Evolutionary conservation across 139 green algal species (phyloP).

Genomic region (Chlamydomonas asymmetrica): DNA sequence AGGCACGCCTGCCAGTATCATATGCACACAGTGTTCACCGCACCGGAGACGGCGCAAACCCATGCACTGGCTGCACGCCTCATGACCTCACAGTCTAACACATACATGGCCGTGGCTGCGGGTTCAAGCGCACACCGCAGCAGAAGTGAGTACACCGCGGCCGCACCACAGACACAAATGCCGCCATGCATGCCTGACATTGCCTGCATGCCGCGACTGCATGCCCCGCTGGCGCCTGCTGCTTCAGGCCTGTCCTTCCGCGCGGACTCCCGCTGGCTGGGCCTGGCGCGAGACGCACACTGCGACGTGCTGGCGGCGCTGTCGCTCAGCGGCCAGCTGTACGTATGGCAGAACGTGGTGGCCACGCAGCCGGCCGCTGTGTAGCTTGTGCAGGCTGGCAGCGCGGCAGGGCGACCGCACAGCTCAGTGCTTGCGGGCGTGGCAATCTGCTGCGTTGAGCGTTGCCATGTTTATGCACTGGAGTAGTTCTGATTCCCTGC

Average conservation of each 20-base stretch:
- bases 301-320: not conserved
- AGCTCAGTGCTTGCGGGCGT: too few species aligned
- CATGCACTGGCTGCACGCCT: not conserved
- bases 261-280: conserved; percentile 23
- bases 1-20: not conserved
- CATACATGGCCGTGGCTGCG: not conserved
- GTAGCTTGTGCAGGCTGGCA: too few species aligned
- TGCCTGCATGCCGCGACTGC: not conserved
- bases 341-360: not conserved
- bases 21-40: not conserved
- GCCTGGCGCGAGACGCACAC: not conserved
- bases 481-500: too few species aligned
- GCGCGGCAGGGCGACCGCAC: too few species aligned
- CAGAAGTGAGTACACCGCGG: not conserved
- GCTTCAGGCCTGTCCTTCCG: conserved; percentile 18
- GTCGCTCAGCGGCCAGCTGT: too few species aligned
- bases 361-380: too few species aligned
- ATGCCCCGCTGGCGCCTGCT: not conserved
- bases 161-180: not conserved
- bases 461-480: too few species aligned
- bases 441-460: too few species aligned
- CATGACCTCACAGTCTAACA: not conserved
- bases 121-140: not conserved
- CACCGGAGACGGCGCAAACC: not conserved
- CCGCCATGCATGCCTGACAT: not conserved